Conservation (phyloP, 2,329 filamentous ascomycete species). For the Ophiocordyceps camponoti-saundersi region DNA sequence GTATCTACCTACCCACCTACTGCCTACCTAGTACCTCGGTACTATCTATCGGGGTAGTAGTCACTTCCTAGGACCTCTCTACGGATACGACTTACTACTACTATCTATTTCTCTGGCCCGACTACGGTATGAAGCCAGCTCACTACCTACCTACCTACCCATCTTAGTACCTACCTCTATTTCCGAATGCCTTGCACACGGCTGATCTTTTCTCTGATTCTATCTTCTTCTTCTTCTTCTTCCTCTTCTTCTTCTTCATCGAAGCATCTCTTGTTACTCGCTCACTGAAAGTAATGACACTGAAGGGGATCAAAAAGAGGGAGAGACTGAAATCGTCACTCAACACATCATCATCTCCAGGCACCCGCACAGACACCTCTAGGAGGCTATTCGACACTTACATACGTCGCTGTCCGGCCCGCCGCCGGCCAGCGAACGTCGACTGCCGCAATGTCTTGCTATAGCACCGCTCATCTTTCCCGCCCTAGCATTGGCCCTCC, state of each 20-base stretch:
- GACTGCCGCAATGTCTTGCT: not conserved
- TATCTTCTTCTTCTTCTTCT: no score
- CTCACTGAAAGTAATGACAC: not conserved
- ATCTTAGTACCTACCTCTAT: no score
- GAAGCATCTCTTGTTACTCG: no score
- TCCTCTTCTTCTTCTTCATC: no score
- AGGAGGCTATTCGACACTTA: not conserved
- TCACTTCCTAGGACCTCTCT: no score
- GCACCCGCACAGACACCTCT: not conserved
- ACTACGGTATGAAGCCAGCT: no score
- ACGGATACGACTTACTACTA: no score
- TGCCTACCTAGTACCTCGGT: not conserved
- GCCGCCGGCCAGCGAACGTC: not conserved
- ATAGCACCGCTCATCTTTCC: not conserved
- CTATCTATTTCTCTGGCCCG: no score
- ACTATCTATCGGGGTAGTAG: no score
- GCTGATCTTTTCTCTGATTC: no score
- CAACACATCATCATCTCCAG: not conserved
- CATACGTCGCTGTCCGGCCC: not conserved
- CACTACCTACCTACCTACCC: no score
- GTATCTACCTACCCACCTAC: not conserved
- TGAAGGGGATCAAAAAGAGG: not conserved
- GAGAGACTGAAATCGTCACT: not conserved
- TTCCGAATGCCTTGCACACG: no score
- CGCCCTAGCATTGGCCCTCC: not conserved